Conservation (phyloP, 495 filamentous ascomycete genomes). For the Penicillium atrosanguineum region DNA sequence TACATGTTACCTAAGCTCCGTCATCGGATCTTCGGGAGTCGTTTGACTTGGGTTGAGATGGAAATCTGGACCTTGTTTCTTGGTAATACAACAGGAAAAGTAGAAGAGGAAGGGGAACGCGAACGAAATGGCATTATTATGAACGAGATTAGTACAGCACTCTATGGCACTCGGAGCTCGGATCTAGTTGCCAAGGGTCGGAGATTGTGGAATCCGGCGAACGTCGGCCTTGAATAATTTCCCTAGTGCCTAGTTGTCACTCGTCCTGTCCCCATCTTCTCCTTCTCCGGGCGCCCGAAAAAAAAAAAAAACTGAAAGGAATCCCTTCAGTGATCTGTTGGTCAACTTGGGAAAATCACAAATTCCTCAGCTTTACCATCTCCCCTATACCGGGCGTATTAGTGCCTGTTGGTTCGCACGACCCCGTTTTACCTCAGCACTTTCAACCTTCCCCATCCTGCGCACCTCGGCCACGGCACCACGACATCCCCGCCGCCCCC, state of each 20-base stretch:
- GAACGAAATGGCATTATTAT: not conserved
- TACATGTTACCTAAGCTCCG: conserved; percentile 16
- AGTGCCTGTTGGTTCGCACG: conserved; percentile 15
- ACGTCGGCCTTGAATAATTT: conserved; percentile 20
- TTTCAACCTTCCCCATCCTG: conserved; percentile 6
- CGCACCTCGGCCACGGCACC: conserved; percentile 4
- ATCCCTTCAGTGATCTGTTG: not conserved
- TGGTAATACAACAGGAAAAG: not conserved
- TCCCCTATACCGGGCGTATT: conserved; percentile 6
- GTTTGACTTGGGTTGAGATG: conserved; percentile 7
- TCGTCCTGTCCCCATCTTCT: not conserved
- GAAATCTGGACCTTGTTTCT: not conserved
- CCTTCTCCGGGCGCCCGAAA: conserved; percentile 5
- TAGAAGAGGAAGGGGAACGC: not conserved
- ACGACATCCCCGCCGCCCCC: not conserved
- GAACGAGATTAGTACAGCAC: not conserved
- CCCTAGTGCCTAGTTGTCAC: not conserved
- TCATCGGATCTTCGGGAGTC: conserved; percentile 14
- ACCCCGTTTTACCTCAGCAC: conserved; percentile 21
- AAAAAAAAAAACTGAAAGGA: conserved; percentile 3
- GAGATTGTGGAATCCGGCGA: conserved; percentile 20
- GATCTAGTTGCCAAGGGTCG: not conserved
- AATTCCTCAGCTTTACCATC: conserved; percentile 3
- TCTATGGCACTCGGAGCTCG: not conserved
- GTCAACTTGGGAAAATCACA: not conserved